phyloP scores from a whole-genome alignment of 352 stramenopile genomes.

The Globisporangium megalacanthum region DNA sequence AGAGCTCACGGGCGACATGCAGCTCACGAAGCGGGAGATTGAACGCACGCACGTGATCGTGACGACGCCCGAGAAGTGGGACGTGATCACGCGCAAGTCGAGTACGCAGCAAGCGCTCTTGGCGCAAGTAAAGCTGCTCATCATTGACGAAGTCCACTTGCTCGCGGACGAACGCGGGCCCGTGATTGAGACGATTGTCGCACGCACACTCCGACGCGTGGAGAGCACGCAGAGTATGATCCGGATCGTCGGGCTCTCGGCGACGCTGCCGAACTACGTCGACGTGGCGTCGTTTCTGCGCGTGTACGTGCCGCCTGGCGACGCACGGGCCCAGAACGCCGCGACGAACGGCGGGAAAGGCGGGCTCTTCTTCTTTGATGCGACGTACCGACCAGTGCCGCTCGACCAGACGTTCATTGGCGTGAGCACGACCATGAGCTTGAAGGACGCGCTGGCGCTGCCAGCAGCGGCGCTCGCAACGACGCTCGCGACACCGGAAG shows the following conservation, averaged over 20 bases:
- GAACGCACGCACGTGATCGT: constrained; percentile 95
- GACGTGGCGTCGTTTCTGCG: constrained; percentile 98
- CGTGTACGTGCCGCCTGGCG: constrained; percentile 77
- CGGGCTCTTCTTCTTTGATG: constrained; percentile 98
- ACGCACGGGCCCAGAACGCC: constrained; percentile 51
- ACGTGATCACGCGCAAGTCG: constrained; percentile 98
- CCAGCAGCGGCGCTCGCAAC: constrained; percentile 39
- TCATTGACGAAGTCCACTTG: constrained; percentile 99
- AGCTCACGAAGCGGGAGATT: constrained; percentile 96
- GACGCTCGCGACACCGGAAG: constrained; percentile 40
- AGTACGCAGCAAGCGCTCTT: constrained; percentile 88
- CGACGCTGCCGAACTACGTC: constrained; percentile 99
- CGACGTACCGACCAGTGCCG: constrained; percentile 97
- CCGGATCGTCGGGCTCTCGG: constrained; percentile 97
- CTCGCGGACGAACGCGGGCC: constrained; percentile 97
- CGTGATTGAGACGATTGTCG: constrained; percentile 99
- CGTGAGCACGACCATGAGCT: constrained; percentile 72
- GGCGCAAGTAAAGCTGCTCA: constrained; percentile 93
- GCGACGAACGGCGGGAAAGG: constrained; percentile 69
- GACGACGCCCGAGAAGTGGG: constrained; percentile 99
- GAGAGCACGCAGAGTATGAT: constrained; percentile 97
- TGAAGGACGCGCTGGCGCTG: constrained; percentile 61
- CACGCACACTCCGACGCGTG: constrained; percentile 95
- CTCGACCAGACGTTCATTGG: constrained; percentile 98
- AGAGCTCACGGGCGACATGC: constrained; percentile 98